A percentile compares a stretch with the other conserved stretches of the same genome.
Conservation (phyloP, 176 grass and related monocot genomes). For the Rhipidocladum racemiflorum region DNA sequence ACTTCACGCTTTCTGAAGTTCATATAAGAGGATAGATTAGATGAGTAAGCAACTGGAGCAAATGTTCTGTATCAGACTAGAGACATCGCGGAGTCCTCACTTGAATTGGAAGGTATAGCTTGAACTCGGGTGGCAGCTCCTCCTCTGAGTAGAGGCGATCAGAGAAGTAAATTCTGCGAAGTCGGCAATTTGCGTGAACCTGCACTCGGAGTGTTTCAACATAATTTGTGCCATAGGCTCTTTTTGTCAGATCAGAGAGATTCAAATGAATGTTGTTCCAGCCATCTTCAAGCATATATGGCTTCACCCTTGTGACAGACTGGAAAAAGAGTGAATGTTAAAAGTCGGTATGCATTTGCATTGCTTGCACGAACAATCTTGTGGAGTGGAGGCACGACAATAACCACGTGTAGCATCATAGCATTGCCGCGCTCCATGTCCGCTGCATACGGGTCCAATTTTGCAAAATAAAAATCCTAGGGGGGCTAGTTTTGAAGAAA, state of each 20-base stretch:
- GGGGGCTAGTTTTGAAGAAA: too few species aligned
- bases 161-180: conserved; percentile 79
- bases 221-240: conserved; percentile 88
- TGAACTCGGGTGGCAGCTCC: conserved; percentile 59
- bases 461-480: too few species aligned
- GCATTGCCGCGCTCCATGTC: too few species aligned
- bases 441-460: too few species aligned
- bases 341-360: neutral
- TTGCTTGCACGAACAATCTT: neutral
- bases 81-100: conserved; percentile 26
- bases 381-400: too few species aligned
- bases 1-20: conserved; percentile 27
- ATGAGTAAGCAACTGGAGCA: neutral
- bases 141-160: conserved; percentile 90
- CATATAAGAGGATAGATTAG: neutral
- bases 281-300: conserved; percentile 80
- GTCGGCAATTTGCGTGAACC: conserved; percentile 88
- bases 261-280: conserved; percentile 97
- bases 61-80: neutral
- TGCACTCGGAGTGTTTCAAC: conserved; percentile 86
- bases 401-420: too few species aligned
- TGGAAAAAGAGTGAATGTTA: conserved; percentile 6
- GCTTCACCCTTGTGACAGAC: conserved; percentile 85
- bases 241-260: conserved; percentile 71
- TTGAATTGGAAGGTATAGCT: conserved; percentile 89